Percentiles rank a stretch among this genome's conserved stretches.
These are phyloP conservation scores for Austropuccinia psidii DNA, from an alignment of 1,284 basidiomycete species.

Conservation along the genomic window DNA sequence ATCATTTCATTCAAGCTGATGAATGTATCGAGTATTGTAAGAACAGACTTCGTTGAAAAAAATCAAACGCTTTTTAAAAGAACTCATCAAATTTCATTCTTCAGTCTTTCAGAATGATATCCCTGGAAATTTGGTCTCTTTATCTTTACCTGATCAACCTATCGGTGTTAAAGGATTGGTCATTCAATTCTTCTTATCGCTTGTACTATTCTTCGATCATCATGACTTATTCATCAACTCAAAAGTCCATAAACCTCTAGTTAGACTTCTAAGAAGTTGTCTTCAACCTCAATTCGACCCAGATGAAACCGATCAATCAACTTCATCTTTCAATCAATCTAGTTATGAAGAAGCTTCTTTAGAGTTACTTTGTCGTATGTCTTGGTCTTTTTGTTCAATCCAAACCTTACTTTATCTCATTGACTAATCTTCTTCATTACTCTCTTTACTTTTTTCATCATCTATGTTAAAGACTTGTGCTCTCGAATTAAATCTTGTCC, in stretches of 20 bases:
- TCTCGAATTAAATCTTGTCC: constrained; percentile 80
- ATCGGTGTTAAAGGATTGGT: constrained; percentile 44
- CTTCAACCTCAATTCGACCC: constrained; percentile 35
- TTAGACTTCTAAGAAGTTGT: constrained; percentile 43
- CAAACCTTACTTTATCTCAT: not conserved
- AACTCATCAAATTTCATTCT: not conserved
- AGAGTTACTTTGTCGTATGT: constrained; percentile 62
- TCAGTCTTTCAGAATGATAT: constrained; percentile 43
- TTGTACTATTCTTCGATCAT: constrained; percentile 45
- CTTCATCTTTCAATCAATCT: constrained; percentile 2
- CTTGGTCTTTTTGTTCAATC: not conserved
- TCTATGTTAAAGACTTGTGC: constrained; percentile 58
- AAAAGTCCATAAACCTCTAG: constrained; percentile 46
- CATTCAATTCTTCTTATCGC: constrained; percentile 44
- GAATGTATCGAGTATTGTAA: constrained; percentile 36
- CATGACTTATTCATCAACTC: too few species aligned
- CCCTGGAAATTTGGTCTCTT: constrained; percentile 41
- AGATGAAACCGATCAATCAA: constrained; percentile 13
- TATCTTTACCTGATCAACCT: constrained; percentile 44
- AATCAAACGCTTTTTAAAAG: not conserved
- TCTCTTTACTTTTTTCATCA: not conserved
- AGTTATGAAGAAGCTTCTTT: constrained; percentile 82
- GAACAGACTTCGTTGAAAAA: not conserved
- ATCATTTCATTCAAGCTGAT: not conserved
- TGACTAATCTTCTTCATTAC: not conserved